Percentiles rank a stretch among this genome's conserved stretches.
These are phyloP conservation scores for Pulveroboletus sp. DNA, from an alignment of 768 basidiomycete genomes.

Conservation along the genomic window DNA sequence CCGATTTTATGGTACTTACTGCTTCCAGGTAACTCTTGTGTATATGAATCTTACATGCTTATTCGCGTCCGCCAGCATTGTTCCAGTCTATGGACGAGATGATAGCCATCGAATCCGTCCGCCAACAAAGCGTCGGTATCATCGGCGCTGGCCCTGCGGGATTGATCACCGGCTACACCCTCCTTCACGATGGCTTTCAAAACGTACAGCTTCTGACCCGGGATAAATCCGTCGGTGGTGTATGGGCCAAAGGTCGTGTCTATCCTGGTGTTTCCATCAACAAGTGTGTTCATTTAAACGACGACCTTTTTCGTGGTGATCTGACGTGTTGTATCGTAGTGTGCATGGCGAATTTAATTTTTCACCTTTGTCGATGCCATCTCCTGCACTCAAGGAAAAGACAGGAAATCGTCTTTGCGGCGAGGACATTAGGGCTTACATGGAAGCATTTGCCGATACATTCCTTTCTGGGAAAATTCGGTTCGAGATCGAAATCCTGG, in stretches of 20 bases:
- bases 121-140: slow-evolving; percentile 37
- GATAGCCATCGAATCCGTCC: slow-evolving; percentile 1
- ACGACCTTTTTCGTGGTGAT: background rate
- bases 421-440: slow-evolving; percentile 51
- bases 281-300: slow-evolving; percentile 43
- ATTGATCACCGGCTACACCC: slow-evolving; percentile 55
- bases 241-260: slow-evolving; percentile 54
- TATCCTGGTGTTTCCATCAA: slow-evolving; percentile 59
- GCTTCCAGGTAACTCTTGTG: too few relatives aligned
- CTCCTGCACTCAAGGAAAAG: slow-evolving; percentile 31
- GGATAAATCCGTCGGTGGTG: slow-evolving; percentile 54
- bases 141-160: slow-evolving; percentile 60
- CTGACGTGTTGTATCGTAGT: slow-evolving; percentile 29
- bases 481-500: slow-evolving; percentile 47
- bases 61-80: too few relatives aligned
- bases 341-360: slow-evolving; percentile 65
- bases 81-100: too few relatives aligned
- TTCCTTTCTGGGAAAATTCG: slow-evolving; percentile 46
- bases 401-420: slow-evolving; percentile 51
- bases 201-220: slow-evolving; percentile 53
- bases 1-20: too few relatives aligned
- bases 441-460: slow-evolving; percentile 48
- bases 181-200: slow-evolving; percentile 56
- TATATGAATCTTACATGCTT: too few relatives aligned
- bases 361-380: slow-evolving; percentile 53